phyloP scores from a whole-genome alignment of 345 rosid species.

The Litchi chinensis region DNA sequence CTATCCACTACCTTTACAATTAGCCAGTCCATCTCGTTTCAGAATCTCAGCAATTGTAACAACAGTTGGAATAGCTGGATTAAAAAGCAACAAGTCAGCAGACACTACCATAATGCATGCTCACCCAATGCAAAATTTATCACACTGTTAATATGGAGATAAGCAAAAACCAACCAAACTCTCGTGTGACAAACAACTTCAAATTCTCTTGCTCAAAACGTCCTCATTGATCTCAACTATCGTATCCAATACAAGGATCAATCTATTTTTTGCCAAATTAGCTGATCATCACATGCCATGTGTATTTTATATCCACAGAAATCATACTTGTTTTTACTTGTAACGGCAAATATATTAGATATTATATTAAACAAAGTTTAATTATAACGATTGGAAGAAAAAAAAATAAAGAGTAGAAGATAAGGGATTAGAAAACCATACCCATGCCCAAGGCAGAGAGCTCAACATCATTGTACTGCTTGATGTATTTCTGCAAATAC shows the following conservation, averaged over 20 bases:
- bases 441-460: conserved; percentile 47
- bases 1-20: conserved; percentile 23
- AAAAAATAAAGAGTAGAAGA: not conserved
- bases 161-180: not conserved
- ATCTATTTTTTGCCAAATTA: not conserved
- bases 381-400: not conserved
- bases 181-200: not conserved
- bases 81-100: not conserved
- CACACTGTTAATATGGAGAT: not conserved
- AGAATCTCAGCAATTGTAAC: conserved; percentile 39
- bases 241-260: not conserved
- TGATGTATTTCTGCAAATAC: conserved; percentile 35
- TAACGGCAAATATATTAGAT: not conserved
- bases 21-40: conserved; percentile 35
- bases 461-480: conserved; percentile 37
- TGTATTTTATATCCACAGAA: not conserved
- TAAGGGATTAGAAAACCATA: conserved; percentile 15
- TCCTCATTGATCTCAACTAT: not conserved
- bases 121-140: not conserved
- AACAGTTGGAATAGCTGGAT: conserved; percentile 43
- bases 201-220: too few species aligned
- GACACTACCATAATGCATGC: not conserved
- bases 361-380: too few species aligned
- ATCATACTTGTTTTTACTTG: not conserved
- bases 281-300: not conserved